phyloP scores from a whole-genome alignment of 768 basidiomycete genomes.

The Favolaschia claudopus region DNA sequence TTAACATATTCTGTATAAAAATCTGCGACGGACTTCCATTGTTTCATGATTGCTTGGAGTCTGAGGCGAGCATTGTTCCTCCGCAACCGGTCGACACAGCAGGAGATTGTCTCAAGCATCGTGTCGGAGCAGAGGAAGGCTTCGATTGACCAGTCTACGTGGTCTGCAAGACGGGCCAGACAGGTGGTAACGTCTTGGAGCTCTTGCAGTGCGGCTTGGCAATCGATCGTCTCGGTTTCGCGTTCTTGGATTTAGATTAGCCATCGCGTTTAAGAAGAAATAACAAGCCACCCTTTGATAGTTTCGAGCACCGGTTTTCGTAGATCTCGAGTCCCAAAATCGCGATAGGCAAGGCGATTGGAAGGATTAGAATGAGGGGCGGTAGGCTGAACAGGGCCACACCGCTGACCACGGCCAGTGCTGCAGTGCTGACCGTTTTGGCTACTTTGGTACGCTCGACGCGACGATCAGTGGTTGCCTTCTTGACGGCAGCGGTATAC shows the following conservation, averaged over 20 bases:
- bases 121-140: constrained; percentile 19
- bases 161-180: neutral
- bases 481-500: neutral
- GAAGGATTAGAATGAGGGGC: constrained; percentile 26
- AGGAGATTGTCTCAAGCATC: constrained; percentile 16
- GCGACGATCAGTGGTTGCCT: constrained; percentile 11
- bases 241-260: constrained; percentile 12
- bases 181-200: neutral
- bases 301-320: constrained; percentile 16
- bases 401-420: constrained; percentile 24
- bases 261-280: neutral
- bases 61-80: constrained; percentile 3
- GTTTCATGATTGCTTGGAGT: neutral
- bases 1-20: constrained; percentile 2
- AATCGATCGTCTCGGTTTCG: constrained; percentile 13
- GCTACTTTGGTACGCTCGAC: constrained; percentile 11
- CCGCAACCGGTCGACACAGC: constrained; percentile 1
- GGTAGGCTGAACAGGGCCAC: constrained; percentile 22
- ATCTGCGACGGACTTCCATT: constrained; percentile 6
- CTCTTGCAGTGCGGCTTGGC: neutral
- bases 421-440: constrained; percentile 22
- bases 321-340: constrained; percentile 23
- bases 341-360: constrained; percentile 24
- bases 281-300: constrained; percentile 19
- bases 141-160: constrained; percentile 5